phyloP scores from a whole-genome alignment of 176 grass and related monocot species.

The maize (Zea mays) region DNA sequence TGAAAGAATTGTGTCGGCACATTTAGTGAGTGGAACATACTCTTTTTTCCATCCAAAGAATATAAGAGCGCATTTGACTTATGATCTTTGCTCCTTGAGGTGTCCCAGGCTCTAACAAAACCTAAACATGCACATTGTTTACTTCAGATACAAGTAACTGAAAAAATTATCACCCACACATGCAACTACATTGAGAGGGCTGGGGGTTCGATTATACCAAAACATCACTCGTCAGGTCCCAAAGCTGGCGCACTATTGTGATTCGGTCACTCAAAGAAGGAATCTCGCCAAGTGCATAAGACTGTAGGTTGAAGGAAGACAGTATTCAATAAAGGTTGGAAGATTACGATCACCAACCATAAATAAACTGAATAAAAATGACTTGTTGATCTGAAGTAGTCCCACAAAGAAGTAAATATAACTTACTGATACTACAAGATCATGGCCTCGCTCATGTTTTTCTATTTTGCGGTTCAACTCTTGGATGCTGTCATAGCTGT shows the following conservation, averaged over 20 bases:
- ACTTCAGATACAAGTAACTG: slow-evolving; percentile 28
- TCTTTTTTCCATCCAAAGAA: slow-evolving; percentile 98
- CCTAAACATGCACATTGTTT: slow-evolving; percentile 49
- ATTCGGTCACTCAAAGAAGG: slow-evolving; percentile 86
- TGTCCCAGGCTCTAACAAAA: slow-evolving; percentile 96
- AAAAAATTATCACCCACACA: background rate
- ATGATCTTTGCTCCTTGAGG: slow-evolving; percentile 97
- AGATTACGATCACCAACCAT: slow-evolving; percentile 8
- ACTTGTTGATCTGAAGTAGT: slow-evolving; percentile 20
- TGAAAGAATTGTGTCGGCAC: slow-evolving; percentile 24
- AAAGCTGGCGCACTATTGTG: slow-evolving; percentile 89
- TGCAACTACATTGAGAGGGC: background rate
- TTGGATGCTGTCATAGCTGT: slow-evolving; percentile 97
- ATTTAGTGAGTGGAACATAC: slow-evolving; percentile 47
- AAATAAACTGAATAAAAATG: slow-evolving; percentile 12
- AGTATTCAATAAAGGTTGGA: slow-evolving; percentile 24
- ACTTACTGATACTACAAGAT: slow-evolving; percentile 95
- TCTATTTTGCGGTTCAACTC: slow-evolving; percentile 76
- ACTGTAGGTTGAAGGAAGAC: slow-evolving; percentile 50
- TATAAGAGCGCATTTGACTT: slow-evolving; percentile 95
- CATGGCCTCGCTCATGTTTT: slow-evolving; percentile 74
- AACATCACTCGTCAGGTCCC: slow-evolving; percentile 91
- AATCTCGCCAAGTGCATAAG: slow-evolving; percentile 97
- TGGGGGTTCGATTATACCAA: slow-evolving; percentile 55
- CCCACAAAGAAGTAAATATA: slow-evolving; percentile 32